Evolutionary conservation across 2,329 filamentous ascomycete genomes (phyloP), one percentile per base, ranked within the genome.

Genomic region (Cadophora sp.): DNA sequence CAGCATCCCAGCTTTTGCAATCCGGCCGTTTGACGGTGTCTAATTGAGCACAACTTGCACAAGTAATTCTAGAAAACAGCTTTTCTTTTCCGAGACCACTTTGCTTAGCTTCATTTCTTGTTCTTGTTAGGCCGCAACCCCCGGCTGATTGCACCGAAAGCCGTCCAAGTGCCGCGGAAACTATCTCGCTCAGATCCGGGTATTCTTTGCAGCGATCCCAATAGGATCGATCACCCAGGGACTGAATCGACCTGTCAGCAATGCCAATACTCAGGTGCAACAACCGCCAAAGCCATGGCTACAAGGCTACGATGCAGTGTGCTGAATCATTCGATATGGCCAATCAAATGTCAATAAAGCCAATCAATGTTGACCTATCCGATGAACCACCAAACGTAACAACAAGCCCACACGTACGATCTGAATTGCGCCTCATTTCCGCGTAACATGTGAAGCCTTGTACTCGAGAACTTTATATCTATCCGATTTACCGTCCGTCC

Each of bases 251-350:
- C 27, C 33, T 41, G 53, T 56, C 53, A 56, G 53, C 53, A 41
- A 39, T 20, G 33, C 53, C 53, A 56, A 36, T n/a, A 22, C 18
- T 41, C 45, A 48, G n/a, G 45, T 48, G 18, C 16, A 11, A 22
- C 45, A 48, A 48, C 18, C n/a, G 24, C 3, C 9, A 59, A 18
- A 45, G 36, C 22, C 41, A 14, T 20, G 41, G 16, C 24, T 14
- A 30, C 16, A 33, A 47, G 39, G 58, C 22, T 30, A n/a, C 24
- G 24, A 60, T 60, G 58, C 58, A 60, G 14, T 4, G 4, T 33
- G 58, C 58, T 60, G 58, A 47, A 60, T 60, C 58, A 48, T 30
- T 33, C 58, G 8, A 4, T 8, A 4, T 14, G 22, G n/a, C 58
- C 58, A 60, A 60, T 47, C 27, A 30, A 30, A 3, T 4, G 27